Evolutionary conservation across 2,329 filamentous ascomycete species (phyloP).

Genomic region (Penicillium rolfsii): DNA sequence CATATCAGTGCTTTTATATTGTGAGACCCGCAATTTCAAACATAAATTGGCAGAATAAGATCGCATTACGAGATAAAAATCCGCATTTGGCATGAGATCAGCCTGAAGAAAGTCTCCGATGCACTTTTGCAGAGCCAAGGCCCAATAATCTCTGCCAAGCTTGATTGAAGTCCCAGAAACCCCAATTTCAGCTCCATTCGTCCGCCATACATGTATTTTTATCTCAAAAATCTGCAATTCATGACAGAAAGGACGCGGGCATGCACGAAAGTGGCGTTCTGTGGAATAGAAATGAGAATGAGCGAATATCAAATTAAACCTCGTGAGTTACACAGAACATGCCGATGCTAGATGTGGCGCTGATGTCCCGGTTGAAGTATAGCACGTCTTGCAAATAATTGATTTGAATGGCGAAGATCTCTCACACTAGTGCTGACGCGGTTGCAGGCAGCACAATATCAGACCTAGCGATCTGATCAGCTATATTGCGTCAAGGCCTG

Average conservation of each 20-base stretch:
- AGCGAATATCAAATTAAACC: not conserved
- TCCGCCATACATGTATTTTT: not conserved
- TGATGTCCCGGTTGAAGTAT: not conserved
- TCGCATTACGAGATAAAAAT: not conserved
- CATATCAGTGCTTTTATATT: not conserved
- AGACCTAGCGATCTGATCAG: not conserved
- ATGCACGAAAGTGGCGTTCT: not conserved
- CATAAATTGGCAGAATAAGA: not conserved
- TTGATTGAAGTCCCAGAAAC: not conserved
- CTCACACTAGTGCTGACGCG: not conserved
- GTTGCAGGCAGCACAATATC: not conserved
- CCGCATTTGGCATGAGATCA: not conserved
- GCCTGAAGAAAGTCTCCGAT: not conserved
- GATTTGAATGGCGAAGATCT: not conserved
- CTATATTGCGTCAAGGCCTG: not conserved
- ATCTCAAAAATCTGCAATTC: not conserved
- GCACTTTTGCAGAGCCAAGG: not conserved
- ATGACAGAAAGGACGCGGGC: not conserved
- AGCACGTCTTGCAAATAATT: not conserved
- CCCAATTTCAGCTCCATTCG: not conserved
- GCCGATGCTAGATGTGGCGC: not conserved
- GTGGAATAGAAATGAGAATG: not conserved
- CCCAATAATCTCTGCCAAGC: not conserved
- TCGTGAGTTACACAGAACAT: not conserved
- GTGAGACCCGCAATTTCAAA: not conserved